A percentile compares a stretch with the other conserved stretches of the same genome.
These are phyloP conservation scores for Vigna radiata DNA, from an alignment of 306 rosid genomes.

Conservation along the genomic window DNA sequence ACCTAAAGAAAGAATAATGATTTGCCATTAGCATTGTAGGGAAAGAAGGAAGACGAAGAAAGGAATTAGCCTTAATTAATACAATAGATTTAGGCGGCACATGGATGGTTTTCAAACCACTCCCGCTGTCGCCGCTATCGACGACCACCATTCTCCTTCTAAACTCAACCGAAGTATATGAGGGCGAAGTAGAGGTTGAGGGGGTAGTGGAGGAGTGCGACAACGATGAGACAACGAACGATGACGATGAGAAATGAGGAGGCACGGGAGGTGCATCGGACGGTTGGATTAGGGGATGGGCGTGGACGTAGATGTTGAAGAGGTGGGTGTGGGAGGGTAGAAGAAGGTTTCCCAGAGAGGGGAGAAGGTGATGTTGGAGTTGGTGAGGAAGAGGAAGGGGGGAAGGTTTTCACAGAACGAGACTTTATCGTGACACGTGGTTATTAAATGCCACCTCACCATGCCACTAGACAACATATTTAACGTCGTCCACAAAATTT, in stretches of 20 bases:
- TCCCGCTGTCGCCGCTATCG: no score
- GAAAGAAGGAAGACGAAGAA: not conserved
- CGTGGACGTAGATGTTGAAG: conserved; percentile 71
- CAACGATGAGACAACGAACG: conserved; percentile 60
- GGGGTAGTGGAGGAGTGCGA: conserved; percentile 58
- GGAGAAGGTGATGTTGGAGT: conserved; percentile 64
- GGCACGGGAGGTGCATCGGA: conserved; percentile 63
- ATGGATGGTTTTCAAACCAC: no score
- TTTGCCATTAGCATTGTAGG: not conserved
- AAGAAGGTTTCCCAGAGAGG: conserved; percentile 71
- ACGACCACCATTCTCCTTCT: no score
- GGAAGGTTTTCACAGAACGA: not conserved
- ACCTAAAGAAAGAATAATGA: conserved; percentile 17
- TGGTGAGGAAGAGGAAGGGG: conserved; percentile 76
- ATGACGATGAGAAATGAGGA: conserved; percentile 63
- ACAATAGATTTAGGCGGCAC: not conserved
- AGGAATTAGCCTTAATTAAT: not conserved
- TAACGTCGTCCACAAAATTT: no score
- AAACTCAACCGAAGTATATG: not conserved
- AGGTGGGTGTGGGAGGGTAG: conserved; percentile 34
- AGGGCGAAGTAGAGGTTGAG: conserved; percentile 60
- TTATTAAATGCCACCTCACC: no score
- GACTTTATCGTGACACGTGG: no score
- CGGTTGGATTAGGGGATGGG: conserved; percentile 56
- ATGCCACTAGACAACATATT: no score